Conservation (phyloP, 2,329 filamentous ascomycete genomes). For the Hypoxylon sp. region DNA sequence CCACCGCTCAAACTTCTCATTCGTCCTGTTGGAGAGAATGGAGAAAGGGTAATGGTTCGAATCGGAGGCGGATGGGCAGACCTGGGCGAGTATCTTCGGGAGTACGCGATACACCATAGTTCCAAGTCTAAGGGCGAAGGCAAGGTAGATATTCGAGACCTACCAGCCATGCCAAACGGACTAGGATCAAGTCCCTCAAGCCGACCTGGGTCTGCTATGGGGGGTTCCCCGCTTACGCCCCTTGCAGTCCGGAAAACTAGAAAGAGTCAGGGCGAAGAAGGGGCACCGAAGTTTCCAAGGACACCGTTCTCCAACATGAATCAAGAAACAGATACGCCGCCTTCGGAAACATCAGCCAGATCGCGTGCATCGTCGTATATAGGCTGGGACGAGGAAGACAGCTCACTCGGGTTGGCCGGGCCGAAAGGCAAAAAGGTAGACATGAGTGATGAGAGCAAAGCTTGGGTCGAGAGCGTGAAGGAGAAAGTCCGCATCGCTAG, state of each 20-base stretch:
- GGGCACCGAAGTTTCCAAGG: conserved; percentile 56
- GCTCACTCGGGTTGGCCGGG: conserved; percentile 77
- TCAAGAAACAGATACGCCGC: conserved; percentile 58
- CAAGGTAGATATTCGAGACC: conserved; percentile 72
- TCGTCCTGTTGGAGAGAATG: conserved; percentile 88
- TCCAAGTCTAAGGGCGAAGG: conserved; percentile 71
- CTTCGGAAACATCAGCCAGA: conserved; percentile 61
- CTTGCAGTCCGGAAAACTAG: conserved; percentile 70
- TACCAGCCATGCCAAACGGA: conserved; percentile 56
- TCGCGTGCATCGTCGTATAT: conserved; percentile 68
- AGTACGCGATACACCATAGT: conserved; percentile 93
- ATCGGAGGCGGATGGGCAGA: conserved; percentile 99
- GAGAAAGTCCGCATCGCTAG: conserved; percentile 82
- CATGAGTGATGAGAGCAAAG: conserved; percentile 79
- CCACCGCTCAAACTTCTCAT: conserved; percentile 96
- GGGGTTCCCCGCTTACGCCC: conserved; percentile 61
- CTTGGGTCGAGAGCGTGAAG: conserved; percentile 88
- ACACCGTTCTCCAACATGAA: conserved; percentile 60
- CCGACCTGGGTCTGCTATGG: conserved; percentile 59
- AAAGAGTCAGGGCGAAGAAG: conserved; percentile 60
- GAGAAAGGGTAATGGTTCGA: conserved; percentile 96
- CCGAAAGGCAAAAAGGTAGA: conserved; percentile 74
- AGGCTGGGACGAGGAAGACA: conserved; percentile 72
- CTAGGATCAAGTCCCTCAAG: conserved; percentile 60
- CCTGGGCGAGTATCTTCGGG: conserved; percentile 91